phyloP scores from a whole-genome alignment of 768 basidiomycete genomes.

The Kwoniella europaea region DNA sequence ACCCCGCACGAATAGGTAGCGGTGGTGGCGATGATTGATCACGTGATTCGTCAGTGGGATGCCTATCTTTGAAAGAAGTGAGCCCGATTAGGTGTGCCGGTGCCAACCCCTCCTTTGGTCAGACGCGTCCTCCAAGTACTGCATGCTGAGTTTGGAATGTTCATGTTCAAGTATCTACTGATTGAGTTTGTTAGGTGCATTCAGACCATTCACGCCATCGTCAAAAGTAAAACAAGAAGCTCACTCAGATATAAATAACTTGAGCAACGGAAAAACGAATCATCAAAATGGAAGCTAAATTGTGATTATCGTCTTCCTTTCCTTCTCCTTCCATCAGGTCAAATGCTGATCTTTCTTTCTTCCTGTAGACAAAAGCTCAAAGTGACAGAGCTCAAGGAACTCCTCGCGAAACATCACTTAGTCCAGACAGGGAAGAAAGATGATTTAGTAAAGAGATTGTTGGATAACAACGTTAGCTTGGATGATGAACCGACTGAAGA shows the following conservation, averaged over 20 bases:
- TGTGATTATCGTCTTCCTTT: conserved; percentile 21
- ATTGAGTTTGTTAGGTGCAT: too few relatives aligned
- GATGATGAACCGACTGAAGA: conserved; percentile 35
- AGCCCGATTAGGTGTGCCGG: too few relatives aligned
- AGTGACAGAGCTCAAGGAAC: conserved; percentile 51
- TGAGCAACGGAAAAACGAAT: background rate
- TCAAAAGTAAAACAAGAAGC: too few relatives aligned
- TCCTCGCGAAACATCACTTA: conserved; percentile 46
- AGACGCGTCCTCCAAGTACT: too few relatives aligned
- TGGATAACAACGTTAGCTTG: conserved; percentile 41
- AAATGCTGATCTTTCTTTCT: background rate
- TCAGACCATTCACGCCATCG: too few relatives aligned
- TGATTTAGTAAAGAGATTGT: conserved; percentile 48
- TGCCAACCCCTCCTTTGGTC: too few relatives aligned
- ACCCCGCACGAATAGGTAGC: too few relatives aligned
- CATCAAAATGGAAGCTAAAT: conserved; percentile 37
- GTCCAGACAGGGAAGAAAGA: conserved; percentile 52
- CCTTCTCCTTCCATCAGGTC: background rate
- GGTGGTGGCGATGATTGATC: too few relatives aligned
- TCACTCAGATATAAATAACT: background rate
- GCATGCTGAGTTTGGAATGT: too few relatives aligned
- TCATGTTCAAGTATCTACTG: too few relatives aligned
- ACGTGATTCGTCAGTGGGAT: too few relatives aligned
- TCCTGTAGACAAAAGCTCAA: conserved; percentile 50
- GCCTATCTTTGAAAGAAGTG: too few relatives aligned